Evolutionary conservation across 495 filamentous ascomycete species (phyloP), one percentile per base, ranked within the genome.

Genomic region (Neurospora tetraspora): DNA sequence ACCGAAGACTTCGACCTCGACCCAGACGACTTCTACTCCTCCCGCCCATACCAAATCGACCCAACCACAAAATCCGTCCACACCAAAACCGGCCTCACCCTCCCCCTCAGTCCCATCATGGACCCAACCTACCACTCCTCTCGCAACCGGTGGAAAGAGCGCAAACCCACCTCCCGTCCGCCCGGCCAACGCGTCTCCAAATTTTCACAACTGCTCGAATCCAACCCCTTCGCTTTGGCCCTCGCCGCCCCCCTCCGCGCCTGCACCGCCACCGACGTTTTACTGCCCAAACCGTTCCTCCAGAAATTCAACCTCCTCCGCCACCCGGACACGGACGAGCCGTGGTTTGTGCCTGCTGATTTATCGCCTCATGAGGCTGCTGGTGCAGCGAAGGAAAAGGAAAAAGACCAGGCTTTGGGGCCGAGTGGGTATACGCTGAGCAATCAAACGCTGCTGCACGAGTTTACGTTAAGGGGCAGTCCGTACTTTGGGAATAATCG

Each of bases 211-310:
- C 27, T 65, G 0, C 53, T 65, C 53, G 53, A 65, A 65, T 65
- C 53, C 53, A 65, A 36, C 27, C 53, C 53, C 6, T 65, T 65
- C 27, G 85, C 88, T 20, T 82, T 83, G 23, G 89, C 91, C 12
- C 86, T 97, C 8, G 91, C 90, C 18, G 89, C 88, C 0, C 89
- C 90, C 0, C 45, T 88, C 18, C 89, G 94, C 39, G 77, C 79
- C 73, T 96, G 93, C 78, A 40, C 80, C 3, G 45, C 88, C n/a
- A 91, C 92, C 9, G 77, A 77, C 0, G 76, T 78, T 1, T 76
- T 85, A 3, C 76, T 95, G 1, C 94, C 94, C 0, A 82, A 74
- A 5, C 87, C 83, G 71, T 88, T 97, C 71, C 81, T 94, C 14
- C 86, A 89, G 39, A 83, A 87, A 37, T 91, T 92, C 77, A 84